Base-by-base conservation (phyloP, 306 rosid genomes). In the Quercus alba region DNA sequence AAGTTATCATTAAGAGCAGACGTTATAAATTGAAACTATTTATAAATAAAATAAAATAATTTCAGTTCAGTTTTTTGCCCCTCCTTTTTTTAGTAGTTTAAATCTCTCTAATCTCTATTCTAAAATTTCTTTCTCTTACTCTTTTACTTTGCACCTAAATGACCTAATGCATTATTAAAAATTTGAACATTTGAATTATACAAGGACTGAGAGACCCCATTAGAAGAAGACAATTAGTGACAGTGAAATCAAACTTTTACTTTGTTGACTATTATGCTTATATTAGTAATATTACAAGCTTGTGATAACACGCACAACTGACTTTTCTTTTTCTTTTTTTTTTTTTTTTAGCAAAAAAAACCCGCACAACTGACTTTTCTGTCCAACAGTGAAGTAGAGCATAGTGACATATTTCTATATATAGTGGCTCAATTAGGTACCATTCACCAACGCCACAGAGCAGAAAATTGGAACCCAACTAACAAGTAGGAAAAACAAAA, bases 1-100 rank as follows among this genome's bases (percentile, higher is more conserved):
- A 41, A 8, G 0, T 41, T 38, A 38, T 38, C 46, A 38, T 38
- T 8, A 38, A 0, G 0, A 2, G 1, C 25, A 5, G 0, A 8
- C 4, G 3, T 1, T 2, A 56, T 19, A 56, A 56, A 18, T 20
- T 8, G 0, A 4, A 55, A 55, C 11, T 58, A 58, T 13, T 20
- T n/a, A n/a, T 12, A 21, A 33, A n/a, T 12, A 21, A 26, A 58
- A 30, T 30, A 26, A 58, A 58, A 21, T 26, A 3, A 3, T 20
- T 10, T 58, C 5, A 20, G 30, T 55, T n/a, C 4, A 18, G n/a
- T 6, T 6, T 38, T 38, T 38, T 38, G 9, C 2, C 44, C 44
- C 64, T 9, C 23, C 13, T 5, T 19, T 14, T 14, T 31, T 17
- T 2, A 31, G 4, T 7, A 6, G 31, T 38, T 26, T 62, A 30